A percentile compares a stretch with the other conserved stretches of the same genome.
phyloP scores from a whole-genome alignment of 2,329 filamentous ascomycete species.

The Aspergillus japonicus region DNA sequence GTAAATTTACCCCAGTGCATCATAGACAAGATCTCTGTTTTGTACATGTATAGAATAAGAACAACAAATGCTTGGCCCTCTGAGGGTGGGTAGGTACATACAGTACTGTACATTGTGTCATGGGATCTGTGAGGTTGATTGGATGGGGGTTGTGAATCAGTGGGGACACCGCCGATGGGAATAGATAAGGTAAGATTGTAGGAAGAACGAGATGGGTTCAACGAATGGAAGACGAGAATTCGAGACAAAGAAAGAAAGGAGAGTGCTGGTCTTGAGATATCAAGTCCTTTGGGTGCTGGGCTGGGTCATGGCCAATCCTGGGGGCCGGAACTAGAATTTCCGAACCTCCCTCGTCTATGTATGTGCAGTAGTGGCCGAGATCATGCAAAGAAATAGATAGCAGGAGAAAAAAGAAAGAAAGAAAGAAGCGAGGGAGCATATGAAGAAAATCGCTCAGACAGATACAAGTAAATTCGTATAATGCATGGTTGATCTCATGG shows the following conservation, averaged over 20 bases:
- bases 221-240: background rate
- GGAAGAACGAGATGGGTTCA: background rate
- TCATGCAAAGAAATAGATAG: background rate
- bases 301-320: background rate
- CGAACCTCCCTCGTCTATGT: too few relatives aligned
- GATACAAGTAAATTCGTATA: slow-evolving; percentile 3
- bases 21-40: background rate
- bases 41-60: background rate
- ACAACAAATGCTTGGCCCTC: background rate
- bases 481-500: background rate
- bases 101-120: too few relatives aligned
- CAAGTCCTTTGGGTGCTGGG: background rate
- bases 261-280: background rate
- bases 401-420: background rate
- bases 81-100: too few relatives aligned
- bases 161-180: too few relatives aligned
- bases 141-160: too few relatives aligned
- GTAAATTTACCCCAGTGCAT: background rate
- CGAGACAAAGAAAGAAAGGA: background rate
- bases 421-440: background rate
- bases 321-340: too few relatives aligned
- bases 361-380: background rate
- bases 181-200: too few relatives aligned
- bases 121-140: too few relatives aligned
- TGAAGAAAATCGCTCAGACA: background rate